Evolutionary conservation across 768 basidiomycete species (phyloP), one percentile per base, ranked within the genome.

Genomic region (Tylopilus sp.): DNA sequence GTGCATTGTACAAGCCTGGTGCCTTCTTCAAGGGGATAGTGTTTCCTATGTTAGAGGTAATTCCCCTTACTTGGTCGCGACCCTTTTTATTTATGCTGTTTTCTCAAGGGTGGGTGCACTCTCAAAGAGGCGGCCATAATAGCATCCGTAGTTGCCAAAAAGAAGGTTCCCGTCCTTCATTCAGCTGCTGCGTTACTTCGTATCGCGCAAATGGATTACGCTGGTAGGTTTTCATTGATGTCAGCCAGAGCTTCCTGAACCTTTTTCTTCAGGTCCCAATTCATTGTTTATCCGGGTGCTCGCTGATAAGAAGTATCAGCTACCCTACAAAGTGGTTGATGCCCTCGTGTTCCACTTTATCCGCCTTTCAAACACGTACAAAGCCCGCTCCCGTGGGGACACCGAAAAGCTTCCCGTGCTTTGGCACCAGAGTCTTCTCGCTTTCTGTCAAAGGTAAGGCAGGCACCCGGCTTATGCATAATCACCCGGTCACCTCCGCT

Each of bases 21-120:
- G 95, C 97, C 1, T 98, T 98, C 69, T 98, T 98, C 79, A 98
- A 99, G 68, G 97, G 95, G 4, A 85, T 99, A 51, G 78, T 99
- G 33, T 98, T 99, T 69, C 97, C 97, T 1, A 76, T 99, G 68
- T 79, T 97, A 53, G 92, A 95, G 65, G 95, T 94, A 62, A 57
- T 86, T 64, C 12, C 47, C 28, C 44, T 43, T 17, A 39, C 35
- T n/a, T 13, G 26, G 17, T 31, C 6, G 48, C 22, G 9, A 77
- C 73, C 67, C 74, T 69, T 22, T 30, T 28, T 40, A 28, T 51
- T 45, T 60, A 48, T 10, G 36, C 21, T 38, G 4, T 17, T 40
- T 43, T 7, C 13, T 21, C 18, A n/a, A 88, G 85, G 75, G 72
- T 52, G 90, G 91, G 13, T 98, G 93, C 65, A 87, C 92, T 1